Evolutionary conservation across 441 rosid species (phyloP), one percentile per base, ranked within the genome.

Genomic region (Croton laevigatus): DNA sequence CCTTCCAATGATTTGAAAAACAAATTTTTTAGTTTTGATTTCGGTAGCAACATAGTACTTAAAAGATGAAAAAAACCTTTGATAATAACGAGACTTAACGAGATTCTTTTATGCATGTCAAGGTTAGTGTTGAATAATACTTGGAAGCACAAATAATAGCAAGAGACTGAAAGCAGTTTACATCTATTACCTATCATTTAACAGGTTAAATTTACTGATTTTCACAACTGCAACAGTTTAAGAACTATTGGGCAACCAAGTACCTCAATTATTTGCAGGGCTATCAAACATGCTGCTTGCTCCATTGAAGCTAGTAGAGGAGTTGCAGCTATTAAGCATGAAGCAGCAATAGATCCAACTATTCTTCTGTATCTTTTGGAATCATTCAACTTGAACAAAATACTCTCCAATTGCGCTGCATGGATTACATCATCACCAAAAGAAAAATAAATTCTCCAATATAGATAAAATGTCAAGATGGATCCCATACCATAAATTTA

Each of bases 191-290:
- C 48, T 17, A 54, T 44, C 13, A 8, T 8, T 55, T 46, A 32
- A 58, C 10, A 60, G 36, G 20, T 67, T 44, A 66, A 59, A 11
- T 14, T 7, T 14, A 27, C 9, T 6, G 36, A 44, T 11, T 5
- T 11, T 27, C 19, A 53, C 36, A 10, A 59, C 65, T 42, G 16
- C 38, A 22, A 8, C 14, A 65, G 3, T 27, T 14, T 17, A 55
- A 36, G 51, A 59, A 63, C 3, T n/a, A 54, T 32, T 32, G 59
- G 16, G 23, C 19, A 58, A 57, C 68, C 19, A 65, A 58, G 42
- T 86, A 94, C 97, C 96, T 91, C 94, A 48, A 94, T 75, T 71
- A 92, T 89, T 74, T 86, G 88, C 72, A 90, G 81, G 20, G 89
- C 89, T 77, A 84, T 87, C 80, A 94, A 83, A 88, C 94, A 89